Base-by-base conservation (phyloP, 306 rosid genomes). In the Parietaria judaica region DNA sequence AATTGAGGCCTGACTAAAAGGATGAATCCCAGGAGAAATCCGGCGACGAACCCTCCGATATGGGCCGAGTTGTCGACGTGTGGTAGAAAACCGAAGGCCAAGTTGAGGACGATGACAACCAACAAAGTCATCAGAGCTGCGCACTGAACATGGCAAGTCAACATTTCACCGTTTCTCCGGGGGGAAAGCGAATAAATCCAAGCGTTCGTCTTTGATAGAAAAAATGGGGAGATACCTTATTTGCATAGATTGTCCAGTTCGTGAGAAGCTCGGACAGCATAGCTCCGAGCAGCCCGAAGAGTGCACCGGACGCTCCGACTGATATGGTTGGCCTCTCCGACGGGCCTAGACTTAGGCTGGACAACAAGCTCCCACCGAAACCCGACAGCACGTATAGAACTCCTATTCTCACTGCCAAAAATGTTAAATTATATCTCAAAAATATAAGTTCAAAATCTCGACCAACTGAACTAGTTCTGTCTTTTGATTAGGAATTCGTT, bases 191-290 rank as follows among this genome's bases (percentile, higher is more conserved):
- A 6, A 4, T 10, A 16, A 23, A 23, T 23, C 31, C 31, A 2
- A 23, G 31, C 31, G 1, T 23, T 23, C 31, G 31, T 23, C 1
- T 23, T 23, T 23, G 31, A 23, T 23, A 23, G 35, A 35, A 52
- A 35, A 53, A 15, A 41, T 12, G 23, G 6, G 38, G 36, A 6
- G 39, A 61, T 67, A 86, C 98, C 92, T 88, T 88, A 8, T 84
- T 86, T 52, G 79, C 73, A 53, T 88, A 88, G 60, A 83, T 79
- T 65, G 94, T 73, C 99, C 95, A 92, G 68, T 92, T 92, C 36
- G 78, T 88, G n/a, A 94, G 69, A 68, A 94, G 97, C 83, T 94
- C 99, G 13, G 99, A 94, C 62, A 94, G 90, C 99, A 88, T 82
- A 74, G 90, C 80, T 60, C 96, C 99, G 31, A 88, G 56, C 65